phyloP scores from a whole-genome alignment of 2,329 filamentous ascomycete species.

The Sporothrix schenckii region DNA sequence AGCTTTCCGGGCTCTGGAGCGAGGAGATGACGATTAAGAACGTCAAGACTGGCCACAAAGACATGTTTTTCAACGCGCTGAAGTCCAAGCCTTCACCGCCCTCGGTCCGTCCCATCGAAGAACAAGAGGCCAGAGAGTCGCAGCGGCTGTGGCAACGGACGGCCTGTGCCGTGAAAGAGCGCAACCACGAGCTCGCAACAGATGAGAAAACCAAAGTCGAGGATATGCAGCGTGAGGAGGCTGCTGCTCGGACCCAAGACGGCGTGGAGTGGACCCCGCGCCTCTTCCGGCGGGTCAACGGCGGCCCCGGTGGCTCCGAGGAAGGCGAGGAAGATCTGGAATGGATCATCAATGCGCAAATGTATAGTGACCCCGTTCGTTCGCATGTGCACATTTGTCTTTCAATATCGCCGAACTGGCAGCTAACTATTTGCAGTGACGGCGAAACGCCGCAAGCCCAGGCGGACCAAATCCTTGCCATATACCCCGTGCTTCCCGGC shows the following conservation, averaged over 20 bases:
- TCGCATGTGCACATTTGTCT: conserved; percentile 27
- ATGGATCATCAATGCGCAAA: conserved; percentile 86
- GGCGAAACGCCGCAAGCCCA: conserved; percentile 67
- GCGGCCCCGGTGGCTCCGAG: conserved; percentile 70
- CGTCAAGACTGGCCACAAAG: conserved; percentile 81
- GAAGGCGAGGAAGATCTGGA: conserved; percentile 88
- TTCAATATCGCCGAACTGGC: neutral
- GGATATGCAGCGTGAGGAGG: conserved; percentile 86
- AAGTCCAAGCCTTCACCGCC: conserved; percentile 77
- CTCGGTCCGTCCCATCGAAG: conserved; percentile 72
- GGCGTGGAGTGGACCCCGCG: conserved; percentile 85
- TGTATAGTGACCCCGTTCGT: conserved; percentile 56
- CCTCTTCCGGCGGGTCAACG: conserved; percentile 76
- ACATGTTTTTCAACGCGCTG: conserved; percentile 85
- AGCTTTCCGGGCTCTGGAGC: conserved; percentile 90
- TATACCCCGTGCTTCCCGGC: conserved; percentile 81
- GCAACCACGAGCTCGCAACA: conserved; percentile 86
- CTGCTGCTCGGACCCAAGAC: conserved; percentile 74
- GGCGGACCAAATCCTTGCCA: conserved; percentile 79
- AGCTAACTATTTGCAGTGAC: conserved; percentile 46
- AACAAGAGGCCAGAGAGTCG: conserved; percentile 89
- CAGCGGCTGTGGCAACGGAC: conserved; percentile 85
- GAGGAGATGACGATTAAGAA: conserved; percentile 94
- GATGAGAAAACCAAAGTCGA: conserved; percentile 97
- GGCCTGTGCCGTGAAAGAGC: conserved; percentile 76